Base-by-base conservation (phyloP, 768 basidiomycete genomes). In the Boletus reticulatus region DNA sequence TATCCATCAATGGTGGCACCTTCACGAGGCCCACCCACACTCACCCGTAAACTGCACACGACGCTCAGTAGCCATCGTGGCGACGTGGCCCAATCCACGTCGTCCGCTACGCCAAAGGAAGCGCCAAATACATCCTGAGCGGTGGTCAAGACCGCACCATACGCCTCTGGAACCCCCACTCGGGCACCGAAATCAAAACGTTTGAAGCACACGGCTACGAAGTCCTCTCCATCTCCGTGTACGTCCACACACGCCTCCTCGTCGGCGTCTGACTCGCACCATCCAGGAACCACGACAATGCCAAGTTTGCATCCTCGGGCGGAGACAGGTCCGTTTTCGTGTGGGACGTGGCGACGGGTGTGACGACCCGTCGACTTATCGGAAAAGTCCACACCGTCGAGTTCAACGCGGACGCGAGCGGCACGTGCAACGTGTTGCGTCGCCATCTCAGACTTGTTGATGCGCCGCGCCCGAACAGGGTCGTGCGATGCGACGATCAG, bases 191-290 rank as follows among this genome's bases (percentile, higher is more conserved):
- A 74, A 92, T 99, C 74, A 97, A 97, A 74, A 70, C 78, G 0
- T 99, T 97, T 70, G 76, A 84, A 53, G 92, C 92, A 9, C 96
- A 98, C 70, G 96, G 94, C 31, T 96, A 98, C 69, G 97, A 98
- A 69, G 91, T 99, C 5, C 80, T 98, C 41, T 91, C 92, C 3
- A 76, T 99, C 47, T 81, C 89, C 46, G 88, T 97, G 94, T 95
- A 65, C 65, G 91, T 76, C 29, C 7, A 6, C 16, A 19, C 9
- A 2, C 38, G 8, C 14, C 11, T 27, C 16, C 19, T 13, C n/a
- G 6, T 27, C 14, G 13, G 1, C 4, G 10, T 29, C 11, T 37
- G 27, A 49, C 52, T n/a, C n/a, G n/a, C n/a, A n/a, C n/a, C 14
- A 13, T 34, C 17, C 20, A 96, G 92, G 39, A 83, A 92, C 42